Conservation (phyloP, 768 basidiomycete species). For the Boletus rubescentipes region DNA sequence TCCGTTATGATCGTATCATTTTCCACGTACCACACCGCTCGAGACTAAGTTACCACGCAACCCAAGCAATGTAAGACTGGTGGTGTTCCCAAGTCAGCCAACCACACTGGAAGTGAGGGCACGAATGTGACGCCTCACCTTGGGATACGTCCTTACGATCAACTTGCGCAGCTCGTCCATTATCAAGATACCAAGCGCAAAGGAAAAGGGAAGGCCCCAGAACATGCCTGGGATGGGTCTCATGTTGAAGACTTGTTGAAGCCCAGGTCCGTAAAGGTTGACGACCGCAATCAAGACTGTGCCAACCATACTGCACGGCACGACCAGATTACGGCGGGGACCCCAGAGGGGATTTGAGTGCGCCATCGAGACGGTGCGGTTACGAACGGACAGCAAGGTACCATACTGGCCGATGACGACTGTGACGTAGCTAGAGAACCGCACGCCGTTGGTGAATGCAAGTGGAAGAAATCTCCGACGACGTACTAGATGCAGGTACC, state of each 20-base stretch:
- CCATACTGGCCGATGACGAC: conserved; percentile 33
- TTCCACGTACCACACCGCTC: too few relatives aligned
- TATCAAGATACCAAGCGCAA: conserved; percentile 41
- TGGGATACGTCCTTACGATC: conserved; percentile 44
- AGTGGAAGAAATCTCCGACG: conserved; percentile 4
- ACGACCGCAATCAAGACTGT: conserved; percentile 32
- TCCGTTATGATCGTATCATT: background rate
- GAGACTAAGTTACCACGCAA: conserved; percentile 16
- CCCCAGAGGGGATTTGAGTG: conserved; percentile 36
- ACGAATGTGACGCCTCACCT: conserved; percentile 25
- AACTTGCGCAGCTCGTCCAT: conserved; percentile 49
- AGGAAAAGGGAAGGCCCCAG: conserved; percentile 43
- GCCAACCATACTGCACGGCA: conserved; percentile 34
- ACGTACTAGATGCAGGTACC: conserved; percentile 45
- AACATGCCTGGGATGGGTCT: conserved; percentile 44
- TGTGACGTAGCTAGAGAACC: conserved; percentile 34
- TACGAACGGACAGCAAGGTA: conserved; percentile 25
- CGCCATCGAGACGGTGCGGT: conserved; percentile 30
- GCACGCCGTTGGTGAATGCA: background rate
- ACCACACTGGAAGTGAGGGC: background rate
- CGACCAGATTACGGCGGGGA: conserved; percentile 35
- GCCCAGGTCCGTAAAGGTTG: conserved; percentile 38
- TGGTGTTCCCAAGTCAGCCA: background rate
- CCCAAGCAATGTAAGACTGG: conserved; percentile 27
- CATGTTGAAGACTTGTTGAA: conserved; percentile 26